phyloP scores from a whole-genome alignment of 2,329 filamentous ascomycete genomes.

The Cercospora zeina region DNA sequence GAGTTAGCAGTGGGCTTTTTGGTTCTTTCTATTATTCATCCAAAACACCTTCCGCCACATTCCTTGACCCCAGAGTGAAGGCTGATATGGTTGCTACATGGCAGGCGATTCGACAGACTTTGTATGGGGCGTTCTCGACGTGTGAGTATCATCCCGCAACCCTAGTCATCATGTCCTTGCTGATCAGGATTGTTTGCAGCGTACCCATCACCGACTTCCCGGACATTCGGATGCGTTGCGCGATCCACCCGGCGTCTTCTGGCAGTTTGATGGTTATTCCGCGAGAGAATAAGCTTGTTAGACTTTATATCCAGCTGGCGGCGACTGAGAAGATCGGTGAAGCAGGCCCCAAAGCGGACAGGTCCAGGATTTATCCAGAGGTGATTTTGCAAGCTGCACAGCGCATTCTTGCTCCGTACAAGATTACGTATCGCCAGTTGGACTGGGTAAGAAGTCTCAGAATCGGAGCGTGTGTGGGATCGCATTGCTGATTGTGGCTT shows the following conservation, averaged over 20 bases:
- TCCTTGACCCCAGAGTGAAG: background rate
- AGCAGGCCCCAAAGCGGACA: conserved; percentile 57
- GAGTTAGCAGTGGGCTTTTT: too few relatives aligned
- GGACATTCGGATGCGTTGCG: conserved; percentile 75
- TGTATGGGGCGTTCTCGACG: conserved; percentile 38
- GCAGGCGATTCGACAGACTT: conserved; percentile 33
- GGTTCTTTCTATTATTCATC: too few relatives aligned
- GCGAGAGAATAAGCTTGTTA: conserved; percentile 51
- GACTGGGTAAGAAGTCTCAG: conserved; percentile 6
- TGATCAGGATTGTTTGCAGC: conserved; percentile 8
- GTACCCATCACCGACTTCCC: conserved; percentile 30
- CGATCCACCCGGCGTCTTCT: conserved; percentile 63
- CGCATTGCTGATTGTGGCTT: conserved; percentile 42
- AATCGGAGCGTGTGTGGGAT: background rate
- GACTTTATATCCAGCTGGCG: conserved; percentile 36
- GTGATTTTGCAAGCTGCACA: conserved; percentile 50
- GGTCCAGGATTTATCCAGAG: conserved; percentile 11
- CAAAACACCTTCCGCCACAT: background rate
- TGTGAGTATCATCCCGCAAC: too few relatives aligned
- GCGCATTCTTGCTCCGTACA: conserved; percentile 65
- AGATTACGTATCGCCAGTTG: conserved; percentile 54
- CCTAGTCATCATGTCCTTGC: too few relatives aligned
- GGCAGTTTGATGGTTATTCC: conserved; percentile 79
- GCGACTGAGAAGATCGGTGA: conserved; percentile 46
- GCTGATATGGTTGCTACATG: background rate